Evolutionary conservation across 139 green algal species (phyloP), one percentile per base, ranked within the genome.

Genomic region (Haematococcus lacustris): DNA sequence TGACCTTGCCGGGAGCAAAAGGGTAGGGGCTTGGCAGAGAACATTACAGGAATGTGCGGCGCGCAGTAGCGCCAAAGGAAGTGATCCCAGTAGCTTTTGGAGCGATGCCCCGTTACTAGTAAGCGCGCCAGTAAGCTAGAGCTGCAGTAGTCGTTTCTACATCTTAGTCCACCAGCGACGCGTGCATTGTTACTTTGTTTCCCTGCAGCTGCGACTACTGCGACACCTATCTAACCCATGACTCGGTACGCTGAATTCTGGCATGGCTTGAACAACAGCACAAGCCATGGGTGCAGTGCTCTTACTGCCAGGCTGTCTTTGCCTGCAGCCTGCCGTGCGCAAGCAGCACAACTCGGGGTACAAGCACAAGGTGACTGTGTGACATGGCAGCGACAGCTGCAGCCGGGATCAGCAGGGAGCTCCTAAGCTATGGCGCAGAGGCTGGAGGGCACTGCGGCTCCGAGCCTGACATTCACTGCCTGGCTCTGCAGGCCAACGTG

Each of bases 331-430:
- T 9, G 83, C 91, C n/a, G 93, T 98, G n/a, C 73, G 93, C 5
- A 96, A 95, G 70, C 93, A 98, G 75, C 93, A 98, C 80, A 98
- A 98, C 78, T 80, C 82, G 0, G 93, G 93, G 2, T 97, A 94
- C 83, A 98, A 98, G 81, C 93, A 98, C 80, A 98, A 98, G 87
- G 86, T 90, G 40, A 32, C 73, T 26, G 13, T 5, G 39, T 1
- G 25, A 39, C n/a, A 32, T 3, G 59, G 0, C 50, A 66, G n/a
- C 26, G 13, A 3, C 38, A 1, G 23, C 3, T 35, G 38, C 38
- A 2, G 39, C 35, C 1, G 28, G 23, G 50, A 62, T 39, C 5
- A 30, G 33, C 4, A n/a, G 26, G 47, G 30, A 35, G 23, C 25
- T 64, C 57, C 57, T 30, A 64, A 33, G 32, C 57, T 64, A n/a